These are phyloP conservation scores for Metarhizium humberi DNA, from an alignment of 2,329 filamentous ascomycete genomes.

Conservation along the genomic window DNA sequence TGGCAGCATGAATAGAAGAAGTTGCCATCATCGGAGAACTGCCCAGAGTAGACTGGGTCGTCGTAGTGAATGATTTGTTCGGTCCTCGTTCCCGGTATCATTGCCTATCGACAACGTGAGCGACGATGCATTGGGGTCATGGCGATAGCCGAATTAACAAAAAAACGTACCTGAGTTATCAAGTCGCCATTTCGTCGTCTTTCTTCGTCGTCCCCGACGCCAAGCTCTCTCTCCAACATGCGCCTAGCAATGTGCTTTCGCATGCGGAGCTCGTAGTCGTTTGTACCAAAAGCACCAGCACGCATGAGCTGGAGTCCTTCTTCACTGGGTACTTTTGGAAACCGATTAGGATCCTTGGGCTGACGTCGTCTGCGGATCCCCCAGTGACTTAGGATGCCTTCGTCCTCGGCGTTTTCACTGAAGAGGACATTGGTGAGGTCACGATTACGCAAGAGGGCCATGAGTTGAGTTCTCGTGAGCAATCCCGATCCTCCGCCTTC, in stretches of 20 bases:
- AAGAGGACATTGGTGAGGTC: slow-evolving; percentile 27
- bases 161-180: slow-evolving; percentile 52
- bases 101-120: slow-evolving; percentile 35
- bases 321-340: slow-evolving; percentile 78
- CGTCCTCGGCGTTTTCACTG: slow-evolving; percentile 27
- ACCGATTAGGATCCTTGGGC: slow-evolving; percentile 45
- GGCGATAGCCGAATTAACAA: neutral
- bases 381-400: slow-evolving; percentile 26
- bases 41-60: slow-evolving; percentile 81
- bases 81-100: slow-evolving; percentile 68
- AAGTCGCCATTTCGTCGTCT: slow-evolving; percentile 53
- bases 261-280: slow-evolving; percentile 42
- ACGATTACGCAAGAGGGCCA: slow-evolving; percentile 29
- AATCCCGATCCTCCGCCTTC: slow-evolving; percentile 18
- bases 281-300: slow-evolving; percentile 69
- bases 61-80: slow-evolving; percentile 87
- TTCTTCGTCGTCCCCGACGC: slow-evolving; percentile 51
- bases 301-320: slow-evolving; percentile 71
- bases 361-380: slow-evolving; percentile 32
- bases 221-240: slow-evolving; percentile 75
- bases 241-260: slow-evolving; percentile 57
- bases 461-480: slow-evolving; percentile 27
- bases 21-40: slow-evolving; percentile 94
- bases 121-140: neutral
- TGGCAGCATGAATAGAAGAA: slow-evolving; percentile 93